Base-by-base conservation (phyloP, 1,284 basidiomycete genomes). In the Ceratobasidium sp. region DNA sequence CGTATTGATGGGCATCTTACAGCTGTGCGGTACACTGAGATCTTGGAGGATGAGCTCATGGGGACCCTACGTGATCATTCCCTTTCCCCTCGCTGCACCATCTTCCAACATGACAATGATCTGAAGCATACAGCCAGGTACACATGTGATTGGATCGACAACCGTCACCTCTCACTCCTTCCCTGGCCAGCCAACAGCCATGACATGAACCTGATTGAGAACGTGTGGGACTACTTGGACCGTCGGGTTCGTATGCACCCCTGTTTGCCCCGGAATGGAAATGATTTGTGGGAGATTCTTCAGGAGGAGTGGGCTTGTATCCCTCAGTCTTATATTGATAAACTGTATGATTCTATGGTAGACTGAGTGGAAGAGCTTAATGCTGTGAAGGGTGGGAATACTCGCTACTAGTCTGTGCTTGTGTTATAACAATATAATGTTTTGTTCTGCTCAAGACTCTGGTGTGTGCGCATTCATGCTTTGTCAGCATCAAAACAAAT, bases 21-120 rank as follows among this genome's bases (percentile, higher is more conserved):
- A 4, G 52, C 23, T 10, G 27, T 35, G 23, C 48, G 46, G 46
- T 54, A 69, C 50, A 69, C 33, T 16, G 30, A 69, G 20, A 55
- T 55, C 41, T 44, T 69, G 10, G 3, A 30, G 46, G 23, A 69
- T 1, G 50, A 44, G 30, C 33, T 54, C 8, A 27, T 55, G 20
- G 67, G 50, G 30, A 54, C 67, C 16, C 52, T 69, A 6, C 27
- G 23, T 5, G 41, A 66, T 4, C 64, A 66, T 23, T 33, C n/a
- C 20, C 18, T 71, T 10, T 16, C 18, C 7, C 16, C 54, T 20
- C 55, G 3, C 18, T 1, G 35, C 38, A 16, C 27, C 16, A 59
- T 71, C n/a, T 71, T 71, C 38, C 68, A 71, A 30, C 68, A 71
- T 16, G 38, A 71, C 55, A 71, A 71, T 35, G 35, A 59, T 55